phyloP scores from a whole-genome alignment of 148 eudicot species.

The Heliosperma pusillum region DNA sequence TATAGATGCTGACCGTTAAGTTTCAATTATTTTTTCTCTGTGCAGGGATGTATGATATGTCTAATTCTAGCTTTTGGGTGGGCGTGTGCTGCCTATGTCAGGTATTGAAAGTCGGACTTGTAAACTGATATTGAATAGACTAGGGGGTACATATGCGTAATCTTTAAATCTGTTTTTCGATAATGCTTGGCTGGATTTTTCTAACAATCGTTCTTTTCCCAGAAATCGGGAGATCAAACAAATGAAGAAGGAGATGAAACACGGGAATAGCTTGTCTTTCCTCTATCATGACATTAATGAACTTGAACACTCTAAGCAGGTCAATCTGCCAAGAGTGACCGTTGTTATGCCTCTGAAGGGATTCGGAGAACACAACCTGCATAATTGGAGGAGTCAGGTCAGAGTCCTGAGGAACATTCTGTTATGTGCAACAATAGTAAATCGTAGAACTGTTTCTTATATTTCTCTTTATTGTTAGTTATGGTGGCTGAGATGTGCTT shows the following conservation, averaged over 20 bases:
- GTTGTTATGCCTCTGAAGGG: constrained; percentile 98
- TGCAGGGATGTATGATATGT: constrained; percentile 77
- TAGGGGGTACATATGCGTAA: background rate
- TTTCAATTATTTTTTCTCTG: constrained; percentile 23
- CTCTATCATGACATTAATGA: constrained; percentile 68
- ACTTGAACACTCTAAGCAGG: constrained; percentile 85
- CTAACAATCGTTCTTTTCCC: constrained; percentile 20
- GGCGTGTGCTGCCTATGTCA: constrained; percentile 82
- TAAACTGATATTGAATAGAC: background rate
- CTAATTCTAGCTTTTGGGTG: constrained; percentile 77
- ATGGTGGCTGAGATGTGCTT: background rate
- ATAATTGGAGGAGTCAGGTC: constrained; percentile 96
- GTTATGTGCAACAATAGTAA: background rate
- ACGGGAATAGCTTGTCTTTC: constrained; percentile 76
- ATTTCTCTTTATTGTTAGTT: background rate
- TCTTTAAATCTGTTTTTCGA: background rate
- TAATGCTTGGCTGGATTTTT: background rate
- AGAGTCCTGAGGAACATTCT: constrained; percentile 9
- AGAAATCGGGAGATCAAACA: constrained; percentile 82
- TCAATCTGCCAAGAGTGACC: constrained; percentile 69
- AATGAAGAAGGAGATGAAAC: constrained; percentile 49
- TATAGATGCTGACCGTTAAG: background rate
- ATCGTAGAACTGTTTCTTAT: background rate
- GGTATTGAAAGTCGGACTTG: constrained; percentile 36
- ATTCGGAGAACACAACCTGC: constrained; percentile 93